Percentiles rank a stretch among this genome's conserved stretches.
phyloP scores from a whole-genome alignment of 768 basidiomycete species.

The Royoungia palumana region DNA sequence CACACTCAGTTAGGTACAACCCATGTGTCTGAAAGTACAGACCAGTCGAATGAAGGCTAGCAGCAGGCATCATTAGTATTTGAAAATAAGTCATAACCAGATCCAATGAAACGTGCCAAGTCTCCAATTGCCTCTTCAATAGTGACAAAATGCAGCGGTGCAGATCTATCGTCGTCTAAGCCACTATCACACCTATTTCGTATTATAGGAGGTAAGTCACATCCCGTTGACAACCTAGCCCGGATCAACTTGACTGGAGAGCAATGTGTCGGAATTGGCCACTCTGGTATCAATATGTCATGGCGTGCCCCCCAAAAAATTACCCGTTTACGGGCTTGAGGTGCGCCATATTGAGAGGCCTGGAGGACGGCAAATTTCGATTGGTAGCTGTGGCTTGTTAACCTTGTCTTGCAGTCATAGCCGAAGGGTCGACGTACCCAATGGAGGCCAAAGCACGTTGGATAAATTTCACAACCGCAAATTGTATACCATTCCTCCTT shows the following conservation, averaged over 20 bases:
- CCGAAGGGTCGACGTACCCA: slow-evolving; percentile 45
- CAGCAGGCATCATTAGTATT: background rate
- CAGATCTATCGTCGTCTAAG: slow-evolving; percentile 39
- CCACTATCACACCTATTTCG: slow-evolving; percentile 37
- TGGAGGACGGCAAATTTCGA: slow-evolving; percentile 62
- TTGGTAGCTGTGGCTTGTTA: slow-evolving; percentile 47
- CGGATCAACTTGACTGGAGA: slow-evolving; percentile 34
- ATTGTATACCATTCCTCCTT: slow-evolving; percentile 40
- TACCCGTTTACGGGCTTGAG: slow-evolving; percentile 63
- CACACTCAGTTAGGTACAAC: background rate
- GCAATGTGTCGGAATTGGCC: slow-evolving; percentile 63
- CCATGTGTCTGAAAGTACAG: slow-evolving; percentile 1
- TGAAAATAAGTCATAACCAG: slow-evolving; percentile 7
- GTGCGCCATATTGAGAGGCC: slow-evolving; percentile 68
- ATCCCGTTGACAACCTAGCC: slow-evolving; percentile 44
- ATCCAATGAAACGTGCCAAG: slow-evolving; percentile 45
- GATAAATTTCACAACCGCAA: slow-evolving; percentile 67
- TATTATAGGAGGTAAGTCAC: slow-evolving; percentile 39
- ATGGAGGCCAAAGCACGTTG: slow-evolving; percentile 55
- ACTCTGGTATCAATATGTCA: slow-evolving; percentile 54
- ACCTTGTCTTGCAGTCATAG: background rate
- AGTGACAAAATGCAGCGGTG: slow-evolving; percentile 57
- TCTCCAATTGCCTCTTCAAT: slow-evolving; percentile 67
- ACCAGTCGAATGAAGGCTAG: slow-evolving; percentile 74
- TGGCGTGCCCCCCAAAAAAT: slow-evolving; percentile 67